Evolutionary conservation across 768 basidiomycete genomes (phyloP), one percentile per base, ranked within the genome.

Genomic region (Cystobasidium onofrii): DNA sequence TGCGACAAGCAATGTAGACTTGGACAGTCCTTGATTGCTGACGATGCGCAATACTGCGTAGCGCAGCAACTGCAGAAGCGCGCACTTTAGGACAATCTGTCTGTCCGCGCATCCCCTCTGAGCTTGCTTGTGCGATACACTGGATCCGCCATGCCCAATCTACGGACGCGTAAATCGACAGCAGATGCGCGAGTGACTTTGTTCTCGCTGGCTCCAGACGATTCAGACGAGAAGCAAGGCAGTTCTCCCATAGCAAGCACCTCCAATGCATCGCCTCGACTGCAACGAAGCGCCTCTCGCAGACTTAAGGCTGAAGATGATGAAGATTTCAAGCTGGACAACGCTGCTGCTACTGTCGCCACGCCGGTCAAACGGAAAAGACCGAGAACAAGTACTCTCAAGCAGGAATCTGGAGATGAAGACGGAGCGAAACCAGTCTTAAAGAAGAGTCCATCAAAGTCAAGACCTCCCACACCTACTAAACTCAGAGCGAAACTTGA

Each of bases 391-490:
- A 64, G 60, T 36, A n/a, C 36, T 31, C 41, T 73, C 34, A 71
- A 71, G 55, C 31, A 55, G 25, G 69, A 71, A 18, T 34, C 52
- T 60, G 54, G n/a, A n/a, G n/a, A 33, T 13, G 69, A 55, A 20
- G 69, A 71, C 3, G n/a, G n/a, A n/a, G 39, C 15, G 18, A 57
- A 60, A 17, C 33, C 33, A 29, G 23, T 27, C 1, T 33, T 17
- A 12, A 57, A 60, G 50, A 67, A 41, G 41, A 60, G 23, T 20
- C 20, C 54, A 18, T 84, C 83, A 0, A 84, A 86, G 1, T 83
- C 83, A 76, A 90, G 88, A 79, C 78, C 79, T 1, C 90, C 87
- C 78, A 60, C 17, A 9, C 79, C 83, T 0, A 84, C 88, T n/a
- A 84, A 83, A 66, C 84, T 85, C 73, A 64, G 73, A n/a, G 73